Percentiles rank a stretch among this genome's conserved stretches.
These are phyloP conservation scores for Tremellales sp. DNA, from an alignment of 1,284 basidiomycete genomes.

Conservation along the genomic window DNA sequence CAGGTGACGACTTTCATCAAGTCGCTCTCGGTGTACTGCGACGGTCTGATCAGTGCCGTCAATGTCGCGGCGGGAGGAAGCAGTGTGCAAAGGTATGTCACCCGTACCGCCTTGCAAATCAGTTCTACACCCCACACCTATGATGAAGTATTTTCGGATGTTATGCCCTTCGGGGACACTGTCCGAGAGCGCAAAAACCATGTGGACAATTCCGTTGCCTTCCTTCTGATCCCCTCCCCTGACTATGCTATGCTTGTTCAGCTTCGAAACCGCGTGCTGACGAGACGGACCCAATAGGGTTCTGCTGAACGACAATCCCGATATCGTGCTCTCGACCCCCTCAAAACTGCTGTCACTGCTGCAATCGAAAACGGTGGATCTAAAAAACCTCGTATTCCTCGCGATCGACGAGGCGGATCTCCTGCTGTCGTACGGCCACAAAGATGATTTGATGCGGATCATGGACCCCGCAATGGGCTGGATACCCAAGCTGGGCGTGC, in stretches of 20 bases:
- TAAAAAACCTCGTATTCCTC: slow-evolving; percentile 66
- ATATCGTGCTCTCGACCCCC: slow-evolving; percentile 89
- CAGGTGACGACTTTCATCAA: slow-evolving; percentile 76
- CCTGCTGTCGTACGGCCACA: slow-evolving; percentile 94
- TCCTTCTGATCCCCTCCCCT: slow-evolving; percentile 50
- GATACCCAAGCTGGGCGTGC: slow-evolving; percentile 78
- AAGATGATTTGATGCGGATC: slow-evolving; percentile 82
- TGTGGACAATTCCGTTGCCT: slow-evolving; percentile 50
- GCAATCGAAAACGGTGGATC: slow-evolving; percentile 63
- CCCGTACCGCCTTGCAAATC: neutral
- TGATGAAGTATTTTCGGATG: slow-evolving; percentile 43
- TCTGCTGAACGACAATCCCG: slow-evolving; percentile 82
- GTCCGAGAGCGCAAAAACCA: slow-evolving; percentile 50
- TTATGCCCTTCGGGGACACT: slow-evolving; percentile 29
- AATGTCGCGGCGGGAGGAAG: slow-evolving; percentile 77
- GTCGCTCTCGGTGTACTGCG: slow-evolving; percentile 67
- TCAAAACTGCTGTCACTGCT: slow-evolving; percentile 74
- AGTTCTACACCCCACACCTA: slow-evolving; percentile 13
- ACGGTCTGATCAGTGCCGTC: slow-evolving; percentile 66
- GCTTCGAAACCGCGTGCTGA: neutral
- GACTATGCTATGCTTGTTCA: neutral
- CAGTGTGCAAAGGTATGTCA: slow-evolving; percentile 66
- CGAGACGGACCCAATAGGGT: slow-evolving; percentile 49
- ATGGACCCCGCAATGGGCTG: slow-evolving; percentile 57
- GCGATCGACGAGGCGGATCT: slow-evolving; percentile 98